Base-by-base conservation (phyloP, 2,329 filamentous ascomycete genomes). In the Hypoxylon sp. region DNA sequence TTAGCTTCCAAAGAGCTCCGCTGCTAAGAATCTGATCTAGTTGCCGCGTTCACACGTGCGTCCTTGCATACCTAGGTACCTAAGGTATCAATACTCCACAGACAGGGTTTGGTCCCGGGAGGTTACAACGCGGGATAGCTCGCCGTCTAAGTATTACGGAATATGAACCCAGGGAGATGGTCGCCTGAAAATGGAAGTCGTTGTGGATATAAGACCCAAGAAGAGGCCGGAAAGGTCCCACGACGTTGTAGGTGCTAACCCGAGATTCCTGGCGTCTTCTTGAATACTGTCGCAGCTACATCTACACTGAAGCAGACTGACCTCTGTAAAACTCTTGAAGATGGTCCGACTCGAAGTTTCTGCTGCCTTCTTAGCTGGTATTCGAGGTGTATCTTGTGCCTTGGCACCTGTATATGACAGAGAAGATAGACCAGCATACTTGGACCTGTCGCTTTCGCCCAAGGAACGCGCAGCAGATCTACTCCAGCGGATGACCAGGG, bases 401-500 rank as follows among this genome's bases (percentile, higher is more conserved):
- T 54, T 48, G 10, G 19, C 10, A 17, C 19, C 31, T 31, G 13
- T 32, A n/a, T 7, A 42, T 19, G 46, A 32, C 32, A 39, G 32
- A 13, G 17, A 47, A 13, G 11, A 47, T 35, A 50, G n/a, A 19
- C 53, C 54, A 3, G 46, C 46, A 24, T 64, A 64, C 21, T n/a
- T 35, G 27, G 17, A 64, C 37, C 13, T 21, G 8, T 63, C 52
- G 5, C 54, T 63, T 13, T 52, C 61, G 29, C 61, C 53, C 2
- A 52, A 56, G 35, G 53, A 69, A 37, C 67, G 67, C 37, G 58
- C 67, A 50, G 57, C 62, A 37, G 68, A 68, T 32, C 62, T 70
- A 11, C 65, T 70, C 21, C 29, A 58, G n/a, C 53, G 54, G 2
- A 70, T 68, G 68, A 68, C 61, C 10, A 70, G 68, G 63, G 51